Evolutionary conservation across 768 basidiomycete genomes (phyloP), one percentile per base, ranked within the genome.

Genomic region (Calocybe gangraenosa): DNA sequence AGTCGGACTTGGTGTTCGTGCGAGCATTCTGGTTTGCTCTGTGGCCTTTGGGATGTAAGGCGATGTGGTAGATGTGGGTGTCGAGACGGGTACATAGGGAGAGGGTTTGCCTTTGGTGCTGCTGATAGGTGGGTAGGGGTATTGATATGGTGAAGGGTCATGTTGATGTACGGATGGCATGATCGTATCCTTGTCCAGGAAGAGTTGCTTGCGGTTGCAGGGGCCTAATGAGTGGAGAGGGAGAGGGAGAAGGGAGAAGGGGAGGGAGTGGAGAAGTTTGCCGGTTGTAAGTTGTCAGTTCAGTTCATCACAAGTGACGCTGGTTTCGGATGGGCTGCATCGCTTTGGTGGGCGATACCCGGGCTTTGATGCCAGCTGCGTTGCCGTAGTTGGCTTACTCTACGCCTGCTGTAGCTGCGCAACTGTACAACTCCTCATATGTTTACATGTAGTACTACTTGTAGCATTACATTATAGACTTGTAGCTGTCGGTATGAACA

Each of bases 1-100:
- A 1, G 82, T 81, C 0, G 82, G 82, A 52, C 80, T 82, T 11
- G 81, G 81, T 3, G 81, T 83, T 25, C 79, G 68, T 7, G 50
- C 47, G 14, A 57, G 42, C 17, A 47, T 37, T 18, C 57, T 46
- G 17, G 44, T 28, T 17, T 51, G 50, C 28, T 60, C 60, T 30
- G 42, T 25, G 23, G 47, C 18, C 45, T 58, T 58, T n/a, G 44
- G 34, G n/a, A n/a, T 22, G 15, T 48, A 40, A 38, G 46, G 38
- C 33, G 40, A 19, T 49, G 28, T 28, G 11, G 32, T n/a, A 11
- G 42, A 7, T 25, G 33, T 40, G 9, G 22, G 32, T 19, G 36
- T 44, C 5, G 23, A 21, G 35, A 15, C 32, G 7, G 37, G n/a
- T 35, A 7, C 33, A 28, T 42, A 36, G 5, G 40, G 34, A 11